Conservation (phyloP, 2,329 filamentous ascomycete species). For the Septoria linicola region DNA sequence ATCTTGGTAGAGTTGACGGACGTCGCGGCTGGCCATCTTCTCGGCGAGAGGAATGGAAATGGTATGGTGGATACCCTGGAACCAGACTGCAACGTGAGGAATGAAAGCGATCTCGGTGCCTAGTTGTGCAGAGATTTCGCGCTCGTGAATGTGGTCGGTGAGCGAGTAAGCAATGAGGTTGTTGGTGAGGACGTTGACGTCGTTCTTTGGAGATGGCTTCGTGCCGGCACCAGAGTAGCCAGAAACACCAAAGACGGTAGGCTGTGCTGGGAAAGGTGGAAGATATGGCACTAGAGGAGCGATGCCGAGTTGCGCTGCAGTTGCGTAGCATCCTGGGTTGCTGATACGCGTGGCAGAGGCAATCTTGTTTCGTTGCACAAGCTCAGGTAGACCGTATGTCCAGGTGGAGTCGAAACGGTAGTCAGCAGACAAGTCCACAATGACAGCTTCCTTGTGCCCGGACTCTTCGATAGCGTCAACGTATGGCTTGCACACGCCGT, state of each 20-base stretch:
- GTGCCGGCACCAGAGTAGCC: conserved; percentile 95
- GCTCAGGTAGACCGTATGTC: conserved; percentile 89
- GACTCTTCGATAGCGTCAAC: conserved; percentile 81
- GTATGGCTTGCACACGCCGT: conserved; percentile 90
- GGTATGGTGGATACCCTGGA: conserved; percentile 90
- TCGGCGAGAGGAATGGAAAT: conserved; percentile 86
- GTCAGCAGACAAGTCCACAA: conserved; percentile 94
- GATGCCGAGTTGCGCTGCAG: conserved; percentile 85
- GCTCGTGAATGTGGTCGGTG: conserved; percentile 93
- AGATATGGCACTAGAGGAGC: conserved; percentile 77
- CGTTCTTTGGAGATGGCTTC: conserved; percentile 92
- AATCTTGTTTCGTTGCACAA: conserved; percentile 74
- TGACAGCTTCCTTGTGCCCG: conserved; percentile 65
- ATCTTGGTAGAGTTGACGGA: conserved; percentile 93
- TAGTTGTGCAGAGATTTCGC: conserved; percentile 79
- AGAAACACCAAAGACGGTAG: conserved; percentile 84
- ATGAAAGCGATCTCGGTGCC: conserved; percentile 76
- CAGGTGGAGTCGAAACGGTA: conserved; percentile 83
- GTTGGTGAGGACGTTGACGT: conserved; percentile 75
- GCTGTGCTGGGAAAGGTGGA: conserved; percentile 60
- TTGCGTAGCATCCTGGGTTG: conserved; percentile 95
- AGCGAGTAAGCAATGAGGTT: conserved; percentile 90
- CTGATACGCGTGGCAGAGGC: conserved; percentile 76
- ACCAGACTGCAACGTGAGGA: conserved; percentile 94
- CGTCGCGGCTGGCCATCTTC: conserved; percentile 84